Base-by-base conservation (phyloP, 2,329 filamentous ascomycete genomes). In the Furcasterigmium furcatum region DNA sequence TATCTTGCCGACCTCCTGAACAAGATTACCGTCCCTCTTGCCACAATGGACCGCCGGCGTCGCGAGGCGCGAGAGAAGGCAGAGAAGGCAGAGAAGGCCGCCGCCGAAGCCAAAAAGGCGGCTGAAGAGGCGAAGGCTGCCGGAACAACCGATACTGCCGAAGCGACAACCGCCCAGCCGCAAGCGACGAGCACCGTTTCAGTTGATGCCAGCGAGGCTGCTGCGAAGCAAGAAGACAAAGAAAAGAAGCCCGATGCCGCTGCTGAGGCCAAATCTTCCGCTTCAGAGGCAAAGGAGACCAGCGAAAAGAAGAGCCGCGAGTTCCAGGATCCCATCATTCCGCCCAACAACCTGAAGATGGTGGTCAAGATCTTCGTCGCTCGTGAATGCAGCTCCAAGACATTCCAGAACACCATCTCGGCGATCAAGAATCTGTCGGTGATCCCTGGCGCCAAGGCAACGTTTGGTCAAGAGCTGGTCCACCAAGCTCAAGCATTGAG, bases 371-470 rank as follows among this genome's bases (percentile, higher is more conserved):
- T 99, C 46, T 88, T 99, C 54, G 90, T 95, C 36, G 92, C 92
- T 51, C 87, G 91, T 41, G 94, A 99, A 66, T 99, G 94, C 69
- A 96, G 90, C 60, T 91, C 89, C 52, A 96, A 96, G 74, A 97
- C 94, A 0, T 99, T 99, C 77, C 88, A 94, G 62, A 95, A 97
- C 65, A 97, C 94, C 1, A 80, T 99, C 44, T 94, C 92, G 14
- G 95, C 95, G n/a, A 96, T 99, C 73, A 97, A 96, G 71, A 96
- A 97, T 59, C 78, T 99, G 36, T 97, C 91, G 5, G 85, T 88
- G 32, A 94, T 99, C 49, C 91, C 92, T 14, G 90, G 87, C 12
- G 91, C 92, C 16, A 94, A 95, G 67, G 81, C 87, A 44, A 78
- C 90, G 10, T 97, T 99, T 63, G 94, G 94, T n/a, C 85, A 88